Percentiles rank a stretch among this genome's conserved stretches.
Conservation (phyloP, 768 basidiomycete species). For the Clavulina sp. region DNA sequence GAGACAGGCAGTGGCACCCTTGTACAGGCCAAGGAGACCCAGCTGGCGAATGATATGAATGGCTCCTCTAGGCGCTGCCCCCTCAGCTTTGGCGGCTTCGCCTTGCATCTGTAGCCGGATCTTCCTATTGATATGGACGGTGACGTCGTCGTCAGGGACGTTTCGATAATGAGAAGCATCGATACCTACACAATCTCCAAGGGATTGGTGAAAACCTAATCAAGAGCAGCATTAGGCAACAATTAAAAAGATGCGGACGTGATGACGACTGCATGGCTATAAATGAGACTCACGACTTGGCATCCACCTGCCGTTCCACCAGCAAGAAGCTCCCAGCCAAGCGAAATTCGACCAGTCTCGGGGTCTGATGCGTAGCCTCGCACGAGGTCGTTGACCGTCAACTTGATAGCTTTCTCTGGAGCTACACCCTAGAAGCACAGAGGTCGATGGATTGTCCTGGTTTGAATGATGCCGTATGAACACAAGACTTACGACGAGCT, state of each 20-base stretch:
- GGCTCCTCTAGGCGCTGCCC: constrained; percentile 67
- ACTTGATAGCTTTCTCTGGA: constrained; percentile 94
- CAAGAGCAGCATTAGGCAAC: constrained; percentile 3
- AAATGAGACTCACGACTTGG: constrained; percentile 65
- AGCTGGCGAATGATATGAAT: constrained; percentile 84
- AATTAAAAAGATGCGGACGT: constrained; percentile 7
- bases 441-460: background rate
- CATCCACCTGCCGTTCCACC: constrained; percentile 91
- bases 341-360: constrained; percentile 83
- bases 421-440: constrained; percentile 57
- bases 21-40: constrained; percentile 84
- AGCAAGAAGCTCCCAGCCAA: constrained; percentile 82
- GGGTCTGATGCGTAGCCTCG: constrained; percentile 75
- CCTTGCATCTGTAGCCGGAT: constrained; percentile 93
- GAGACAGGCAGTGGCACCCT: constrained; percentile 81
- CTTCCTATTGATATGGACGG: constrained; percentile 35
- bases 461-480: background rate
- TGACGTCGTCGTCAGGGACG: background rate
- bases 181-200: constrained; percentile 74
- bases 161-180: background rate
- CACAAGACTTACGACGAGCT: constrained; percentile 49
- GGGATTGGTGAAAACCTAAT: constrained; percentile 89
- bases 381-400: constrained; percentile 89
- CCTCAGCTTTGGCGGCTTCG: constrained; percentile 77
- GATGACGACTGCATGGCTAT: too few species aligned